These are phyloP conservation scores for Pelargonium australe DNA, from an alignment of 441 rosid genomes.

Conservation along the genomic window DNA sequence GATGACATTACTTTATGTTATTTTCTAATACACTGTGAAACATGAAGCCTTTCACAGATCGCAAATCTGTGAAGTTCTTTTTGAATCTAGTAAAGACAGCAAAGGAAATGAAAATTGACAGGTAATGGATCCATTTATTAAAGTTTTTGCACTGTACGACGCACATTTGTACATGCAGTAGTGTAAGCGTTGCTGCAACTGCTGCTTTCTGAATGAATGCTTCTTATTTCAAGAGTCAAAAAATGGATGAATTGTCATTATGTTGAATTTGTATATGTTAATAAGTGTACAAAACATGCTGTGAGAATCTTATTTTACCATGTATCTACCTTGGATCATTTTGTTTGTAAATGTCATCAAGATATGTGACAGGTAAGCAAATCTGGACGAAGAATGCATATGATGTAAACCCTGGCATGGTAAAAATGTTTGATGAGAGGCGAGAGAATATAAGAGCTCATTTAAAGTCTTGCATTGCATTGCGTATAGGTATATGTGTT, in stretches of 20 bases:
- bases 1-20: background rate
- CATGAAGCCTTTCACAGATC: constrained; percentile 41
- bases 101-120: constrained; percentile 39
- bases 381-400: background rate
- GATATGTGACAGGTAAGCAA: background rate
- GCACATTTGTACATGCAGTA: background rate
- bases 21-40: constrained; percentile 32
- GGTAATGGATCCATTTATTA: constrained; percentile 22
- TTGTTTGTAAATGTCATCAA: too few species aligned
- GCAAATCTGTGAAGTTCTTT: constrained; percentile 29
- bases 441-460: too few species aligned
- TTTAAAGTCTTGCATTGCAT: background rate
- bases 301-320: too few species aligned
- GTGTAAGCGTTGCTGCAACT: background rate
- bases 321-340: too few species aligned
- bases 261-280: too few species aligned
- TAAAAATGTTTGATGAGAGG: too few species aligned
- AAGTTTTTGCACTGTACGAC: background rate
- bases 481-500: background rate
- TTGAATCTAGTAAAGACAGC: constrained; percentile 36
- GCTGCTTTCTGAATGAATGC: background rate
- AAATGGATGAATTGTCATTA: background rate
- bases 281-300: too few species aligned
- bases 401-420: background rate
- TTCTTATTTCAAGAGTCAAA: background rate